Percentiles rank a stretch among this genome's conserved stretches.
Evolutionary conservation across 257 asterid genomes (phyloP).

Genomic region (Haberlea rhodopensis): DNA sequence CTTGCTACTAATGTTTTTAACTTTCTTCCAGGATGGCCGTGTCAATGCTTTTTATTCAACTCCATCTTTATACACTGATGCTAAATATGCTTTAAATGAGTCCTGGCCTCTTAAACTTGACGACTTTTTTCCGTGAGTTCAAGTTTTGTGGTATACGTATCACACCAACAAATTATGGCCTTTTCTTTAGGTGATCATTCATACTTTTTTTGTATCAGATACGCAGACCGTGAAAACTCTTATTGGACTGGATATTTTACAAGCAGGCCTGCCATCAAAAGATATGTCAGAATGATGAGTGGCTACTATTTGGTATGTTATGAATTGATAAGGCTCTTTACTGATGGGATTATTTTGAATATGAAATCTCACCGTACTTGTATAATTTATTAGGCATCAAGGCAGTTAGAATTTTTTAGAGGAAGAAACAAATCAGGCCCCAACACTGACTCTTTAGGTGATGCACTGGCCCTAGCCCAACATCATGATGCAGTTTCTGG

Average conservation of each 20-base stretch:
- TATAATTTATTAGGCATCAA: conserved; percentile 72
- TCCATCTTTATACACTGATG: conserved; percentile 90
- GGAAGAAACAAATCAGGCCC: conserved; percentile 72
- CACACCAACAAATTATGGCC: background rate
- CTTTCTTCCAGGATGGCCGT: conserved; percentile 85
- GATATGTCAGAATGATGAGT: conserved; percentile 81
- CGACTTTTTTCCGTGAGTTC: conserved; percentile 92
- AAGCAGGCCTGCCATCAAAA: conserved; percentile 82
- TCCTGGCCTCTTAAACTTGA: conserved; percentile 93
- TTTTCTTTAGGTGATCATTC: conserved; percentile 15
- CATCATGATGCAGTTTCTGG: conserved; percentile 98
- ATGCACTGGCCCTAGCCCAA: conserved; percentile 86
- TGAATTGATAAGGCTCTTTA: conserved; percentile 18
- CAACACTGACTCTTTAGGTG: conserved; percentile 68
- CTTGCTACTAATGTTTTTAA: conserved; percentile 5
- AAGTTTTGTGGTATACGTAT: background rate
- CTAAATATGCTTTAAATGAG: conserved; percentile 71
- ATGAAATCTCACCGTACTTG: conserved; percentile 24
- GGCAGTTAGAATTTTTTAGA: conserved; percentile 73
- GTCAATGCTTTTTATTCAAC: conserved; percentile 93
- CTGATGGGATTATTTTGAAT: conserved; percentile 19
- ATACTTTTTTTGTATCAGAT: conserved; percentile 46
- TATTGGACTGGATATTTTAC: conserved; percentile 99
- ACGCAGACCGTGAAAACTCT: conserved; percentile 84
- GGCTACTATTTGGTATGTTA: conserved; percentile 79